A percentile compares a stretch with the other conserved stretches of the same genome.
Evolutionary conservation across 73 alveolate genomes (phyloP).

Genomic region (Uronychia binucleata): DNA sequence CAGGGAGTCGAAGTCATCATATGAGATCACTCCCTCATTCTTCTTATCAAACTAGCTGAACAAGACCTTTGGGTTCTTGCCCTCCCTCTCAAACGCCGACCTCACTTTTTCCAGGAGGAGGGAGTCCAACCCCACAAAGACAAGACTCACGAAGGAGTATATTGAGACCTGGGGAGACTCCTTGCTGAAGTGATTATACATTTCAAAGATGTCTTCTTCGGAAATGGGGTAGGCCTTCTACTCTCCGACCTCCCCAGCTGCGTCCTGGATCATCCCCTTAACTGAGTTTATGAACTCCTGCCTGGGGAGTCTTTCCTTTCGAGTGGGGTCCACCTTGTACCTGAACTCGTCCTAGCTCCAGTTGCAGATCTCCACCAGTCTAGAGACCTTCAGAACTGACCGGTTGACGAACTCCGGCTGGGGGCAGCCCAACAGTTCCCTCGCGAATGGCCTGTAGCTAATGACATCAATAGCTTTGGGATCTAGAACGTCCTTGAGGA

Average conservation of each 20-base stretch:
- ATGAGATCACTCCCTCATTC: slow-evolving; percentile 22
- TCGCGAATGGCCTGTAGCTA: slow-evolving; percentile 7
- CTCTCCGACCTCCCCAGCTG: background rate
- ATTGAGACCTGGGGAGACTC: slow-evolving; percentile 5
- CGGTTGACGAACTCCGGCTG: slow-evolving; percentile 22
- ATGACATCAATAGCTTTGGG: background rate
- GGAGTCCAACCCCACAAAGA: slow-evolving; percentile 33
- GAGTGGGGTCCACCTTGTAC: slow-evolving; percentile 17
- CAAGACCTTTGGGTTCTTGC: slow-evolving; percentile 3
- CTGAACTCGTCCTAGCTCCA: slow-evolving; percentile 11
- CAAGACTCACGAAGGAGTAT: slow-evolving; percentile 18
- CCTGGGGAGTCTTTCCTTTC: slow-evolving; percentile 11
- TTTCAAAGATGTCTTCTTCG: slow-evolving; percentile 11
- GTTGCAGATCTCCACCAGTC: slow-evolving; percentile 34
- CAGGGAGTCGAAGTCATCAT: slow-evolving; percentile 22
- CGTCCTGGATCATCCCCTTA: slow-evolving; percentile 11
- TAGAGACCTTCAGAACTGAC: slow-evolving; percentile 28
- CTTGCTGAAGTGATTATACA: slow-evolving; percentile 31
- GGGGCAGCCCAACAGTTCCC: slow-evolving; percentile 33
- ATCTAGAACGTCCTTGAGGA: slow-evolving; percentile 8
- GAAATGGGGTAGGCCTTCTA: slow-evolving; percentile 5
- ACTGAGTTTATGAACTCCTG: background rate
- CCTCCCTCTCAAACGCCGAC: slow-evolving; percentile 9
- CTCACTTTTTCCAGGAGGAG: slow-evolving; percentile 21
- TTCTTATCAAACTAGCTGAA: slow-evolving; percentile 31